Percentiles rank a stretch among this genome's conserved stretches.
Conservation (phyloP, 768 basidiomycete species). For the Serendipita sp. region DNA sequence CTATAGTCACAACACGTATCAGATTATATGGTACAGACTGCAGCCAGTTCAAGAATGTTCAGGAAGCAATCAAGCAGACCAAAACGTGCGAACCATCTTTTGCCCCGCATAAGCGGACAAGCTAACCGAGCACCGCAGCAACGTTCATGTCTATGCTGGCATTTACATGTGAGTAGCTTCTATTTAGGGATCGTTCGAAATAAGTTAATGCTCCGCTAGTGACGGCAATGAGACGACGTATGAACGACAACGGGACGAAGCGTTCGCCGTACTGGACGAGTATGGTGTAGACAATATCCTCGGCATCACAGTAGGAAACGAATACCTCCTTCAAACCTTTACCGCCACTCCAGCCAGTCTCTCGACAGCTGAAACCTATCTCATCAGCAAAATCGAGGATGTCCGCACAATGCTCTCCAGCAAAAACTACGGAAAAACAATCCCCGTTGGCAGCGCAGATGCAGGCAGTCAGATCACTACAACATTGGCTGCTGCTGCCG, state of each 20-base stretch:
- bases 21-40: neutral
- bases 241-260: slow-evolving; percentile 46
- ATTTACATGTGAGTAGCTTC: slow-evolving; percentile 37
- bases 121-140: slow-evolving; percentile 9
- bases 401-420: slow-evolving; percentile 20
- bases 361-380: slow-evolving; percentile 11
- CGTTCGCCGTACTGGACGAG: slow-evolving; percentile 50
- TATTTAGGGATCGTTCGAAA: neutral
- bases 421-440: slow-evolving; percentile 35
- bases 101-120: too few species aligned
- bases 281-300: slow-evolving; percentile 62
- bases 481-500: slow-evolving; percentile 42
- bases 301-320: slow-evolving; percentile 81
- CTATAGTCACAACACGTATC: slow-evolving; percentile 2
- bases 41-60: slow-evolving; percentile 20
- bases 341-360: neutral
- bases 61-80: slow-evolving; percentile 81
- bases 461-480: slow-evolving; percentile 72
- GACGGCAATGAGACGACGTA: slow-evolving; percentile 39
- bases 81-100: slow-evolving; percentile 32
- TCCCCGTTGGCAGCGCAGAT: slow-evolving; percentile 67
- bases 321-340: slow-evolving; percentile 64
- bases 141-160: slow-evolving; percentile 66
- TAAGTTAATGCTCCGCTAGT: neutral
- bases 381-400: slow-evolving; percentile 42